A percentile compares a stretch with the other conserved stretches of the same genome.
phyloP scores from a whole-genome alignment of 768 basidiomycete species.

The Tylopilus vinaceipallidus region DNA sequence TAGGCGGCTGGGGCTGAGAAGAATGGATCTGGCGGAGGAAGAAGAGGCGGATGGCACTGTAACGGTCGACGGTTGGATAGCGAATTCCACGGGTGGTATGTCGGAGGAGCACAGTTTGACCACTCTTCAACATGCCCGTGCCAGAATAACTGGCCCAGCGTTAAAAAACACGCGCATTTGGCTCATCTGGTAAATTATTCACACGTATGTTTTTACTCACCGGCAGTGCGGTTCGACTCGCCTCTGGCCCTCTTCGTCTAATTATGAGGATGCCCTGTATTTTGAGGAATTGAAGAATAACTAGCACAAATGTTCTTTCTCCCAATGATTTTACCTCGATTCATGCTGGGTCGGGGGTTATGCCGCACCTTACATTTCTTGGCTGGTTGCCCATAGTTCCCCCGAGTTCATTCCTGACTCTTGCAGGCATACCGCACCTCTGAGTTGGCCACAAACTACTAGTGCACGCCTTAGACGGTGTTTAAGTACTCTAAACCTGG shows the following conservation, averaged over 20 bases:
- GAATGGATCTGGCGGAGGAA: slow-evolving; percentile 40
- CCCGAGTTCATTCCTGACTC: background rate
- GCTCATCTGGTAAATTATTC: slow-evolving; percentile 1
- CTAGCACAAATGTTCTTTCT: background rate
- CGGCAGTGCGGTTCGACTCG: too few relatives aligned
- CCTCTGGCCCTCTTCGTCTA: too few relatives aligned
- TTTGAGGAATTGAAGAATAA: background rate
- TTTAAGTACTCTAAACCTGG: too few relatives aligned
- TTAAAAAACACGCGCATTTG: background rate
- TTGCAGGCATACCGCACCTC: background rate
- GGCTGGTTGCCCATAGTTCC: background rate
- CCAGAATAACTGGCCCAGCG: background rate
- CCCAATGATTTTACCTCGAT: too few relatives aligned
- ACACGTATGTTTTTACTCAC: background rate
- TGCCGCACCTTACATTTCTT: too few relatives aligned
- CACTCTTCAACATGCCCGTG: slow-evolving; percentile 15
- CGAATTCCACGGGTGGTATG: slow-evolving; percentile 25
- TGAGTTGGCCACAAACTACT: too few relatives aligned
- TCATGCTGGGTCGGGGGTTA: too few relatives aligned
- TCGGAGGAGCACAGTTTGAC: slow-evolving; percentile 13
- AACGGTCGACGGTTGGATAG: slow-evolving; percentile 48
- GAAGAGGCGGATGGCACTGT: slow-evolving; percentile 56
- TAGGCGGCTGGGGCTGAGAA: background rate
- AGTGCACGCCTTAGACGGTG: too few relatives aligned
- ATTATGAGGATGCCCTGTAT: background rate